A percentile compares a stretch with the other conserved stretches of the same genome.
Conservation (phyloP, 2,329 filamentous ascomycete species). For the Xylariaceae sp. region DNA sequence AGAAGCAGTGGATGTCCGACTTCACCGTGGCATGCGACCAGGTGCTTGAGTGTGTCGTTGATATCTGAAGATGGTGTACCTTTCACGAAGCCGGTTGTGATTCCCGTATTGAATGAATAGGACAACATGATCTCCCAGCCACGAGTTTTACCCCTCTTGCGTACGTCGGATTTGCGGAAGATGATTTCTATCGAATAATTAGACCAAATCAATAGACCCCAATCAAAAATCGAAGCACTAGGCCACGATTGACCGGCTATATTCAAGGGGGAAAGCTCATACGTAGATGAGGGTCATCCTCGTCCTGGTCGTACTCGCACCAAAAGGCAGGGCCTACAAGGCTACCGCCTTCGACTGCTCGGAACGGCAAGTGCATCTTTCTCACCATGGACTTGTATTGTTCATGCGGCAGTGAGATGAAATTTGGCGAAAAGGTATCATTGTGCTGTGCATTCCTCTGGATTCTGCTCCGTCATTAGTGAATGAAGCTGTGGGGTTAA, state of each 20-base stretch:
- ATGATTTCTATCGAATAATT: constrained; percentile 57
- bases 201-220: constrained; percentile 7
- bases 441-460: constrained; percentile 62
- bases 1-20: constrained; percentile 65
- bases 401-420: constrained; percentile 59
- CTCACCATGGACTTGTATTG: constrained; percentile 64
- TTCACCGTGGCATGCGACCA: constrained; percentile 56
- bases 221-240: background rate
- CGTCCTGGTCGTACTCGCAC: constrained; percentile 62
- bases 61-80: constrained; percentile 65
- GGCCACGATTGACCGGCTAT: background rate
- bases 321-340: constrained; percentile 71
- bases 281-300: constrained; percentile 64
- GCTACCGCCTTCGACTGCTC: constrained; percentile 64
- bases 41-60: constrained; percentile 55
- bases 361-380: constrained; percentile 59
- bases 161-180: constrained; percentile 70
- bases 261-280: constrained; percentile 37
- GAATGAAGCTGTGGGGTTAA: constrained; percentile 1
- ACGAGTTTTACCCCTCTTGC: constrained; percentile 67
- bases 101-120: constrained; percentile 58
- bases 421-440: constrained; percentile 63
- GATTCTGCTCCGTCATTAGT: constrained; percentile 48
- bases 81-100: constrained; percentile 68
- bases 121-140: constrained; percentile 71